A percentile compares a stretch with the other conserved stretches of the same genome.
Evolutionary conservation across 2,329 filamentous ascomycete species (phyloP).

Genomic region (Amauroascus verrucosus): DNA sequence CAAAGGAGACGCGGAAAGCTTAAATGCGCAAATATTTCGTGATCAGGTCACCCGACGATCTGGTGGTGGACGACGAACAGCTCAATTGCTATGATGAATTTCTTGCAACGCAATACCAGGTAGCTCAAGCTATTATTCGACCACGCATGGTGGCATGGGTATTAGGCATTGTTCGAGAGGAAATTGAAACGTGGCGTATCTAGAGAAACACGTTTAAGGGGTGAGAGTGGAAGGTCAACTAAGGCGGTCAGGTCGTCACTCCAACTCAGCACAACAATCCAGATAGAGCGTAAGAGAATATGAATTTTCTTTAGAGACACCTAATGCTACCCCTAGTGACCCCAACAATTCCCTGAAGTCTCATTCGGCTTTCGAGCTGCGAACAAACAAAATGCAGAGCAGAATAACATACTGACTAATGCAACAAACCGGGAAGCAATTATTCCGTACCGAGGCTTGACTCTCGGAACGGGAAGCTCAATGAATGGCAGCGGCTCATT

Average conservation of each 20-base stretch:
- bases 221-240: background rate
- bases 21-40: background rate
- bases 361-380: background rate
- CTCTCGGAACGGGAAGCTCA: too few relatives aligned
- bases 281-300: background rate
- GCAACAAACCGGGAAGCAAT: background rate
- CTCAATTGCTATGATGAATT: background rate
- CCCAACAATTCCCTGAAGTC: background rate
- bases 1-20: background rate
- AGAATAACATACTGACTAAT: background rate
- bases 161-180: background rate
- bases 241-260: background rate
- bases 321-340: background rate
- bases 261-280: background rate
- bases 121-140: slow-evolving; percentile 3
- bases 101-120: background rate
- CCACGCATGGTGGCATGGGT: background rate
- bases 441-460: background rate
- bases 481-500: too few relatives aligned
- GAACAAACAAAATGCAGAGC: too few relatives aligned
- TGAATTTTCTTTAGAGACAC: background rate
- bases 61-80: background rate
- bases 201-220: background rate
- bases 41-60: slow-evolving; percentile 1
- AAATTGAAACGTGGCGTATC: slow-evolving; percentile 10